These are phyloP conservation scores for Arachnomyces sp. DNA, from an alignment of 2,329 filamentous ascomycete genomes.

Conservation along the genomic window DNA sequence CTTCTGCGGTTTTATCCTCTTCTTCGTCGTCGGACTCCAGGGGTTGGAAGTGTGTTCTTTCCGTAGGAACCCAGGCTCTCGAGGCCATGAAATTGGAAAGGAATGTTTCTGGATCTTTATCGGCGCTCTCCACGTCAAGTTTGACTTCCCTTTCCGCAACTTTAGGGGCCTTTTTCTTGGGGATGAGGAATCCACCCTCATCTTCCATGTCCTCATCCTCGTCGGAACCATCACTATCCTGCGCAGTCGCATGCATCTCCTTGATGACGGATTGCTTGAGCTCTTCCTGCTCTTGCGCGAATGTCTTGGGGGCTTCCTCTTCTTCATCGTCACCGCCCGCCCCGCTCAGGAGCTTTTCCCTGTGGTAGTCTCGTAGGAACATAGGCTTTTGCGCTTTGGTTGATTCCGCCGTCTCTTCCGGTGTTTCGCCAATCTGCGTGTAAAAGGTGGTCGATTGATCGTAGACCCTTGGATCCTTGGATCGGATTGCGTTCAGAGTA, in stretches of 20 bases:
- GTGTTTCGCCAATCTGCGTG: slow-evolving; percentile 48
- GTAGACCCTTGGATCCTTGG: slow-evolving; percentile 87
- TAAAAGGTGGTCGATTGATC: slow-evolving; percentile 75
- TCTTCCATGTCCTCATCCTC: slow-evolving; percentile 46
- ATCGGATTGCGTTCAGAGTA: slow-evolving; percentile 77
- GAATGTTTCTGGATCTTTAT: slow-evolving; percentile 84
- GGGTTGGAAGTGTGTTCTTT: slow-evolving; percentile 60
- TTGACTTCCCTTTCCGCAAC: slow-evolving; percentile 22
- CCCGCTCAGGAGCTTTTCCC: slow-evolving; percentile 75
- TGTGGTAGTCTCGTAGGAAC: slow-evolving; percentile 81
- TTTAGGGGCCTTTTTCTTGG: slow-evolving; percentile 49
- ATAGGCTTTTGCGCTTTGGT: slow-evolving; percentile 61
- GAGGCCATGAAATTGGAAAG: slow-evolving; percentile 94
- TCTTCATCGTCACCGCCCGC: slow-evolving; percentile 53
- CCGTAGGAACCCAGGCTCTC: slow-evolving; percentile 74
- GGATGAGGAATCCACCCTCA: slow-evolving; percentile 68
- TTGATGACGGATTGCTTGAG: slow-evolving; percentile 69
- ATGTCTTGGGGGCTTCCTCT: slow-evolving; percentile 53
- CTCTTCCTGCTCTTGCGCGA: slow-evolving; percentile 78
- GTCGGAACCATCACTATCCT: slow-evolving; percentile 36
- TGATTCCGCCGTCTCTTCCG: slow-evolving; percentile 27
- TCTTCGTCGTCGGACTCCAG: slow-evolving; percentile 89
- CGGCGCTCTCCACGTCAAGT: slow-evolving; percentile 62
- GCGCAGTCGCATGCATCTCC: slow-evolving; percentile 63
- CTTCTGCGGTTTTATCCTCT: slow-evolving; percentile 65